Conservation (phyloP, 1,284 basidiomycete genomes). For the Pisolithus thermaeus region DNA sequence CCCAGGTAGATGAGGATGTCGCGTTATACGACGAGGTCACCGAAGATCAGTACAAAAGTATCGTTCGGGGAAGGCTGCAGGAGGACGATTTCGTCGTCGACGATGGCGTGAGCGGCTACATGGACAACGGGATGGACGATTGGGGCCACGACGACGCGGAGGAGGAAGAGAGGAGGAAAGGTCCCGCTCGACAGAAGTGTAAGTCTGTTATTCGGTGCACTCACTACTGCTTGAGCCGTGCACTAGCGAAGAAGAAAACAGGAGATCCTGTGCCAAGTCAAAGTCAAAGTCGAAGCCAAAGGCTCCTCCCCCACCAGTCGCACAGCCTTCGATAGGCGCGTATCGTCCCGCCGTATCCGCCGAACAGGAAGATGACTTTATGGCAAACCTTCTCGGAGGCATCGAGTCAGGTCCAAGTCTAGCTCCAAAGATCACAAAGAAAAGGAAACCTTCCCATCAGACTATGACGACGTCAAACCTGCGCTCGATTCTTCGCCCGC, state of each 20-base stretch:
- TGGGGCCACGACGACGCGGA: constrained; percentile 59
- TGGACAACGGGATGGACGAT: constrained; percentile 95
- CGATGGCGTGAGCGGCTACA: constrained; percentile 89
- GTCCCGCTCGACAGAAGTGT: constrained; percentile 35
- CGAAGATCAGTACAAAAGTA: constrained; percentile 85
- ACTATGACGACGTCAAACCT: constrained; percentile 23
- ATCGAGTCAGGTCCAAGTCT: constrained; percentile 50
- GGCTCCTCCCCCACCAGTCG: constrained; percentile 38
- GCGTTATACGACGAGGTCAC: constrained; percentile 89
- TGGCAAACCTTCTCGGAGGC: constrained; percentile 68
- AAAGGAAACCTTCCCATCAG: constrained; percentile 65
- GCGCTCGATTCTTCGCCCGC: constrained; percentile 34
- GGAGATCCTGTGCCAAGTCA: constrained; percentile 34
- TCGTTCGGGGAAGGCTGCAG: constrained; percentile 83
- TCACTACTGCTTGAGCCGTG: background rate
- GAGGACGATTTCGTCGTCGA: constrained; percentile 94
- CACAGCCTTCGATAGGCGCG: constrained; percentile 59
- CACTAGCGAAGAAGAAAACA: constrained; percentile 38
- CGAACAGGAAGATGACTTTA: constrained; percentile 81
- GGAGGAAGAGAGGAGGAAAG: constrained; percentile 36
- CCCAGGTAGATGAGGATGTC: constrained; percentile 57
- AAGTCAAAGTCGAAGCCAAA: constrained; percentile 28
- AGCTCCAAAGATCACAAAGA: constrained; percentile 41
- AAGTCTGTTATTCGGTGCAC: constrained; percentile 12
- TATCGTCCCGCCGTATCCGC: constrained; percentile 73